Evolutionary conservation across 1,284 basidiomycete species (phyloP).

Genomic region (Ceratobasidium theobromae): DNA sequence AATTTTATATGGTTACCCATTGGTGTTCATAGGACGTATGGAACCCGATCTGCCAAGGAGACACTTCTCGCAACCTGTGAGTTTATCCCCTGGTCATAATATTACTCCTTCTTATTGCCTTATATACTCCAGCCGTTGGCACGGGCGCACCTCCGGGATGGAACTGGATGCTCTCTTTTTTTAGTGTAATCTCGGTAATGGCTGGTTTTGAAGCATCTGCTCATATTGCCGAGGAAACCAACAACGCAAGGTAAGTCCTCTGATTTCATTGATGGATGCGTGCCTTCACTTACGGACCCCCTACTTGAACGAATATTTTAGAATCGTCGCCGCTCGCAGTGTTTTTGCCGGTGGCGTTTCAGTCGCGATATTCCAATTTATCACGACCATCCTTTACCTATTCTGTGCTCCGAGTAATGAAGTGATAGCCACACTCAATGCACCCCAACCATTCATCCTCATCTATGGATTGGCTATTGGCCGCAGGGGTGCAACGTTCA

Average conservation of each 20-base stretch:
- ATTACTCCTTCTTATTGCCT: neutral
- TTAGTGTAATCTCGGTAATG: slow-evolving; percentile 79
- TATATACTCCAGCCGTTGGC: slow-evolving; percentile 65
- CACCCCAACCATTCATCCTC: slow-evolving; percentile 85
- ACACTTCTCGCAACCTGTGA: slow-evolving; percentile 79
- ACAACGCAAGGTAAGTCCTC: no score
- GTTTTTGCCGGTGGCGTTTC: slow-evolving; percentile 73
- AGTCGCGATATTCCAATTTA: slow-evolving; percentile 72
- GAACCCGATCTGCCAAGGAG: slow-evolving; percentile 74
- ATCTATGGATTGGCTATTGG: slow-evolving; percentile 80
- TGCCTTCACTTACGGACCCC: no score
- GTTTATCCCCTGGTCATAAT: slow-evolving; percentile 42
- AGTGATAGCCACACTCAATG: slow-evolving; percentile 66
- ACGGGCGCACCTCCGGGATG: slow-evolving; percentile 80
- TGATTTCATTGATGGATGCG: no score
- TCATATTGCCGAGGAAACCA: slow-evolving; percentile 87
- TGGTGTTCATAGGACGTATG: slow-evolving; percentile 80
- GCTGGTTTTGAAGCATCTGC: slow-evolving; percentile 90
- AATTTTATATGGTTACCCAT: slow-evolving; percentile 88
- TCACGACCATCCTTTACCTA: slow-evolving; percentile 75
- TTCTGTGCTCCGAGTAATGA: slow-evolving; percentile 82
- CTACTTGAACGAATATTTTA: no score
- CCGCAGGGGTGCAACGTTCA: slow-evolving; percentile 72
- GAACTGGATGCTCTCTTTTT: slow-evolving; percentile 83
- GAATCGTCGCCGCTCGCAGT: slow-evolving; percentile 74